Evolutionary conservation across 768 basidiomycete species (phyloP).

Genomic region (Auricularia heimuer): DNA sequence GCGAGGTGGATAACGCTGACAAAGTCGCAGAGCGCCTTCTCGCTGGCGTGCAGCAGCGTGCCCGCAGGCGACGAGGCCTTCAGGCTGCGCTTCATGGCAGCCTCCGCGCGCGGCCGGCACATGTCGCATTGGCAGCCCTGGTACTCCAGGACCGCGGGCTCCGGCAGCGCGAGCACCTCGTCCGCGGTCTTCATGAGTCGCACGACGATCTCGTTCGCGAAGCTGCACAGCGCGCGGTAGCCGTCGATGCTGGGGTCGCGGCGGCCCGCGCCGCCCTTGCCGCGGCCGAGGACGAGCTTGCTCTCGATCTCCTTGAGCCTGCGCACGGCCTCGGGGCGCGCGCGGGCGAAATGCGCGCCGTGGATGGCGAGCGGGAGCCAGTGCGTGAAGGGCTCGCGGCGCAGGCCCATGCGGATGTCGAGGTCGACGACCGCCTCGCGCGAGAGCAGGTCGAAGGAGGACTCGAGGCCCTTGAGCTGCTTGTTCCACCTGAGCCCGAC

Average conservation of each 20-base stretch:
- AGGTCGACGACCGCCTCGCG: constrained; percentile 1
- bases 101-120: not conserved
- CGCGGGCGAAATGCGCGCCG: not conserved
- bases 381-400: constrained; percentile 1
- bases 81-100: not conserved
- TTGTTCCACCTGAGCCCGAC: not conserved
- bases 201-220: constrained; percentile 1
- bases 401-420: not conserved
- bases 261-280: not conserved
- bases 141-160: not conserved
- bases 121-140: not conserved
- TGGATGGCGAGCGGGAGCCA: constrained; percentile 2
- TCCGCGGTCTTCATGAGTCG: not conserved
- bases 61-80: not conserved
- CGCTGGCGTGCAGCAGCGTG: not conserved
- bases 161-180: not conserved
- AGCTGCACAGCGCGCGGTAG: constrained; percentile 2
- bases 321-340: not conserved
- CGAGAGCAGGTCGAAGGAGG: not conserved
- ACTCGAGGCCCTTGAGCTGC: constrained; percentile 1
- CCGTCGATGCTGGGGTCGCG: not conserved
- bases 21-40: not conserved
- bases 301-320: not conserved
- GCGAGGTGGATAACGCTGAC: constrained; percentile 1
- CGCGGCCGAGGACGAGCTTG: not conserved